A percentile compares a stretch with the other conserved stretches of the same genome.
Conservation (phyloP, 768 basidiomycete species). For the Serendipita sp. region DNA sequence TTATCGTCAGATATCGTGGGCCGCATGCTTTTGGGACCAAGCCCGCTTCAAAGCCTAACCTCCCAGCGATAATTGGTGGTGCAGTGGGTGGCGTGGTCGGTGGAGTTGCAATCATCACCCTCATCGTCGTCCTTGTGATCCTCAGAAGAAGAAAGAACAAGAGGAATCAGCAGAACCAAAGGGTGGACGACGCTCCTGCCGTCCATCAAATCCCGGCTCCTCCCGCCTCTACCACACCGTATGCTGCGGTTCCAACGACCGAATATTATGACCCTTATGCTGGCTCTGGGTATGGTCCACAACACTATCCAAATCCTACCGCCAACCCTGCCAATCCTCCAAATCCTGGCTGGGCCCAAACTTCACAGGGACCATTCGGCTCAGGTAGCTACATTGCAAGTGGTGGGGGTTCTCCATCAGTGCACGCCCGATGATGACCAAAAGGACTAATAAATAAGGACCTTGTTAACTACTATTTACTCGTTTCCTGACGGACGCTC, state of each 20-base stretch:
- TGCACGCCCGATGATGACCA: background rate
- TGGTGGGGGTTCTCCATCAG: background rate
- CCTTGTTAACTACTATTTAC: background rate
- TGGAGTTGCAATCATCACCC: background rate
- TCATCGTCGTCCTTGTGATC: background rate
- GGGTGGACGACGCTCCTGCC: background rate
- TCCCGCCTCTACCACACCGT: background rate
- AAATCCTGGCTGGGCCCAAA: background rate
- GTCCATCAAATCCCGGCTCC: background rate
- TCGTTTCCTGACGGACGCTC: background rate
- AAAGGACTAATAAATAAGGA: background rate
- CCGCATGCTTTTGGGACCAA: conserved; percentile 1
- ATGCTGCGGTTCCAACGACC: background rate
- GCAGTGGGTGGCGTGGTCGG: background rate
- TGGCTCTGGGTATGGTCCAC: background rate
- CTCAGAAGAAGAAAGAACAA: background rate
- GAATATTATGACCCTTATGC: conserved; percentile 5
- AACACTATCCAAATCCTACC: background rate
- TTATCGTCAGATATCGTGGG: background rate
- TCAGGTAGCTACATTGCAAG: background rate
- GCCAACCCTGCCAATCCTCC: background rate
- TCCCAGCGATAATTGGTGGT: background rate
- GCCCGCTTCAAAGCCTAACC: background rate
- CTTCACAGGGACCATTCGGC: background rate
- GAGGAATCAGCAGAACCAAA: background rate